Base-by-base conservation (phyloP, 2,329 filamentous ascomycete genomes). In the Scolecobasidium constrictum region DNA sequence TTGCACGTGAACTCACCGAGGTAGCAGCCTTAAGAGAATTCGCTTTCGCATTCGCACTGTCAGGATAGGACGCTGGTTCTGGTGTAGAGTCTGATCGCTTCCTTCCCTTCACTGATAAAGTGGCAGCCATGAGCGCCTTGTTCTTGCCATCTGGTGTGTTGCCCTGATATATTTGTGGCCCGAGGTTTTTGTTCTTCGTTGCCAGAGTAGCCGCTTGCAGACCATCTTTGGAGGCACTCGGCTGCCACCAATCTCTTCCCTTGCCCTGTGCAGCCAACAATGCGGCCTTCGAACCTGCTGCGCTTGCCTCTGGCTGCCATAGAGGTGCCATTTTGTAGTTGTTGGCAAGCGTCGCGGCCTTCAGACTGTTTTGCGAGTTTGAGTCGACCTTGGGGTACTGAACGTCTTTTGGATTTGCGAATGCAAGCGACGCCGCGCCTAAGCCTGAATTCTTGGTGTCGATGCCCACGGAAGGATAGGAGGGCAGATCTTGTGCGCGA, bases 281-380 rank as follows among this genome's bases (percentile, higher is more conserved):
- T 3, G 86, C 86, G 38, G 86, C 85, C 56, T 83, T 85, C 40
- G 82, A 78, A 26, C 83, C 82, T 39, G 79, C 75, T 11, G 75
- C 65, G 54, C 75, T 83, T 43, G 72, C 64, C 45, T 78, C 68
- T 6, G 78, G 76, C 48, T 82, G 71, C 77, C 78, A 81, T 5
- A 71, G 46, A 3, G 80, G 76, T 58, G 57, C 71, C 70, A 64
- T 71, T 54, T 75, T 74, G 52, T 77, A 77, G 53, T 78, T 72
- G 50, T 76, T 73, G 17, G 74, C 77, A 22, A 72, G 59, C 43
- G 72, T 55, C 1, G 77, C 77, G 23, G 77, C 77, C 43, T 71
- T 72, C 42, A 71, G 71, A 6, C 79, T 78, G 7, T 73, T 72
- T 19, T 55, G 51, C 20, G 75, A 67, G n/a, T 69, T 72, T 35